Percentiles rank a stretch among this genome's conserved stretches.
These are phyloP conservation scores for Gnomoniopsis smithogilvyi DNA, from an alignment of 2,329 filamentous ascomycete genomes.

Conservation along the genomic window DNA sequence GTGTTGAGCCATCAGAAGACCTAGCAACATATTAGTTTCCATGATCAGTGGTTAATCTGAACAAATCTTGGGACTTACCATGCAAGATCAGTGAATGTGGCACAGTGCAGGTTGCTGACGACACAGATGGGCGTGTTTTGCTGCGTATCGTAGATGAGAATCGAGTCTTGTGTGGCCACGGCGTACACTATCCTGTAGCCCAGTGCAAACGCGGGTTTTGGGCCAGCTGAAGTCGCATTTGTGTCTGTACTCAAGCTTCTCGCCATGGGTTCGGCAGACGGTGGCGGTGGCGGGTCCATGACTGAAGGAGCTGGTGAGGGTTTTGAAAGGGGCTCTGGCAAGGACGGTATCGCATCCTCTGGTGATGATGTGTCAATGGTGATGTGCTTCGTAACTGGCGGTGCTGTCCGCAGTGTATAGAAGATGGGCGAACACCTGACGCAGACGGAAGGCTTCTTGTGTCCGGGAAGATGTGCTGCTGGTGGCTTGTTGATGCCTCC, in stretches of 20 bases:
- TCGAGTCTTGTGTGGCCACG: conserved; percentile 93
- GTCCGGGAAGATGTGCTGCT: conserved; percentile 89
- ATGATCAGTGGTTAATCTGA: neutral
- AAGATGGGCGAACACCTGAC: conserved; percentile 90
- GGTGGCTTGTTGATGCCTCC: conserved; percentile 96
- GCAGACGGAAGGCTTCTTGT: conserved; percentile 96
- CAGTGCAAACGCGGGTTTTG: conserved; percentile 73
- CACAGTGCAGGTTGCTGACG: conserved; percentile 95
- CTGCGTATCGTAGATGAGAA: conserved; percentile 94
- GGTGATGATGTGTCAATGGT: conserved; percentile 90
- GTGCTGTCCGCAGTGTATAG: conserved; percentile 72
- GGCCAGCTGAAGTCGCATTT: conserved; percentile 50
- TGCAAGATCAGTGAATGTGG: conserved; percentile 92
- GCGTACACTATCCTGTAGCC: conserved; percentile 95
- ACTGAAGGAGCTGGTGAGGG: conserved; percentile 56
- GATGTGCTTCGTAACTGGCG: conserved; percentile 76
- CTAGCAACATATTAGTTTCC: conserved; percentile 32
- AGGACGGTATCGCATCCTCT: conserved; percentile 76
- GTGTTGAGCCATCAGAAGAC: conserved; percentile 49
- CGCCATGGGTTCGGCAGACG: conserved; percentile 49
- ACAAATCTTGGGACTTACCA: conserved; percentile 60
- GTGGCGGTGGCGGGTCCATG: conserved; percentile 76
- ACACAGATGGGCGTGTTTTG: conserved; percentile 91
- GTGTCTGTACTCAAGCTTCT: conserved; percentile 46
- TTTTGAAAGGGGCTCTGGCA: conserved; percentile 78